Base-by-base conservation (phyloP, 768 basidiomycete genomes). In the Strobilomyces confusus region DNA sequence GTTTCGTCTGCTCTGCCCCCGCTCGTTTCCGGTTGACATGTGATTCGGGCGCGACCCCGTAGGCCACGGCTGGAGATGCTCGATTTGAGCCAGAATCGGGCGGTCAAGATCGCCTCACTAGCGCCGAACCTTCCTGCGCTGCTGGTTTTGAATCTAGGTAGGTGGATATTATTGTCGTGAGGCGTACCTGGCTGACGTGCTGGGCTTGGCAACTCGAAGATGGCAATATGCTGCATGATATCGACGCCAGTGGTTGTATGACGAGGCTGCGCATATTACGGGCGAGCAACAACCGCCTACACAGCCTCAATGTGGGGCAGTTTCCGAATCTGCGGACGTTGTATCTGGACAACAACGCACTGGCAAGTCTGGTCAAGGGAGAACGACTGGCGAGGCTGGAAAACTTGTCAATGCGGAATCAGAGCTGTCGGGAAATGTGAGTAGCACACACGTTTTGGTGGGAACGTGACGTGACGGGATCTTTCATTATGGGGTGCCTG, bases 391-490 rank as follows among this genome's bases (percentile, higher is more conserved):
- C 68, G 47, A 89, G 82, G 70, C 74, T 99, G 64, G 94, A 98
- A 71, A 92, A 92, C 63, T 76, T 99, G 48, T 94, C 91, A 64
- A 59, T 98, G 75, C 81, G 97, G 69, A 92, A 93, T 71, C 95
- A 99, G 72, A 78, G 79, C 64, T 85, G 84, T 58, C 76, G 80
- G 41, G 80, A 80, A 52, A 70, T 93, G 90, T 89, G 70, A 81
- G 88, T 86, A 44, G 58, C 15, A 38, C 58, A 26, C 58, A 62
- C 58, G 62, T 46, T 50, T 50, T 43, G 5, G 53, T 8, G 48
- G 37, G 49, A 58, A 66, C 68, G 56, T 70, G 62, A 67, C 59
- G 54, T 70, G 63, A 71, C 70, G 69, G 70, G 59, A 72, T 66
- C 56, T 68, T 71, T 70, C 68, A 69, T 71, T 70, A 58, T 64